Evolutionary conservation across 768 basidiomycete species (phyloP), one percentile per base, ranked within the genome.

Genomic region (Fomitopsis pulvina): DNA sequence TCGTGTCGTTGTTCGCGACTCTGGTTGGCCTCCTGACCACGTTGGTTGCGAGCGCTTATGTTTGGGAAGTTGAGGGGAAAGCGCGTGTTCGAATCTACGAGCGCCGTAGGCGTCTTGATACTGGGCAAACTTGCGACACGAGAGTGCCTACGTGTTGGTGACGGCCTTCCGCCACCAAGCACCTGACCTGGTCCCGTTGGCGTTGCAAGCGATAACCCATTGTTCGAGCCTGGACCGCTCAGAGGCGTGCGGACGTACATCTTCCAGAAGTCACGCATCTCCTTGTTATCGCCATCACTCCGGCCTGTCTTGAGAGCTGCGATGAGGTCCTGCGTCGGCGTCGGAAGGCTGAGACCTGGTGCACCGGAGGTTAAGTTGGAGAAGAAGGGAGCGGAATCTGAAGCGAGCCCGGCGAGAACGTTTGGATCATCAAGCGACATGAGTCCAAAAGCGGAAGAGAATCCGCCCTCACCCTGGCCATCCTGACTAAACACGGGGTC

Each of bases 341-440:
- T 48, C 51, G 56, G 21, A 67, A 77, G 48, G 5, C 66, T 65
- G 0, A 71, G 63, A 48, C 58, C 68, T 54, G 62, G 29, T 16
- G 59, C 26, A 14, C 34, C 47, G 27, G 18, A 24, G 12, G 43
- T 50, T 14, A 40, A 43, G 7, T 28, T 34, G 34, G 69, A 69
- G 62, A 87, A 88, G 71, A 87, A 87, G 0, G 84, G 80, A 12
- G 76, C 71, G 5, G 73, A 77, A 51, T 83, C 82, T 3, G 63
- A 64, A 1, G 79, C 64, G 42, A 87, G 69, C 2, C 82, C 77
- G 0, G 84, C 80, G 30, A 88, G 71, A 7, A 83, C 80, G 47
- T 76, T 76, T 1, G 81, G 78, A 59, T 90, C 87, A 50, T 88
- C 87, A 45, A 91, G 72, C 18, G 79, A 80, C 81, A 91, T 78